phyloP scores from a whole-genome alignment of 1,139 yeast genomes.

The Insectozyma bohioensis region DNA sequence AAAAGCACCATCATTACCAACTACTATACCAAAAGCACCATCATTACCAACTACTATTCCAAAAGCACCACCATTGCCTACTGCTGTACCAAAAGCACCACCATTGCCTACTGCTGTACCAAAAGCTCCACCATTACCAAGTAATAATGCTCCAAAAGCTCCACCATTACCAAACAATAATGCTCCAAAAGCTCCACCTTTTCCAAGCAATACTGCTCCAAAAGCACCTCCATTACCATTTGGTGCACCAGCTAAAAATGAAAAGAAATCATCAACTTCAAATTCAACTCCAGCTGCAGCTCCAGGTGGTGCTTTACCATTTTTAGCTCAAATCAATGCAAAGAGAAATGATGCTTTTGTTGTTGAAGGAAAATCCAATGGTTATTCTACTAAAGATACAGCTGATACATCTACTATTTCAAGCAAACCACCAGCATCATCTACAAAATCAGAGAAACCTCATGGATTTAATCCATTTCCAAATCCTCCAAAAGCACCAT shows the following conservation, averaged over 20 bases:
- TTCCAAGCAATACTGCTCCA: constrained; percentile 14
- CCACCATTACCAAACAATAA: constrained; percentile 9
- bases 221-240: constrained; percentile 20
- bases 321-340: constrained; percentile 43
- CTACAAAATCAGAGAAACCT: constrained; percentile 17
- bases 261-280: constrained; percentile 5
- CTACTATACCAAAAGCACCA: constrained; percentile 16
- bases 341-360: constrained; percentile 37
- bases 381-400: constrained; percentile 17
- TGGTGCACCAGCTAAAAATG: constrained; percentile 9
- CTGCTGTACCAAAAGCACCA: constrained; percentile 17
- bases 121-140: constrained; percentile 14
- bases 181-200: constrained; percentile 16
- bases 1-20: constrained; percentile 16
- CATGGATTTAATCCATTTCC: constrained; percentile 11
- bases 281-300: constrained; percentile 14
- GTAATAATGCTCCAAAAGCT: constrained; percentile 8
- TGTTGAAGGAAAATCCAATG: constrained; percentile 28
- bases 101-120: constrained; percentile 19
- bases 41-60: constrained; percentile 15
- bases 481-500: constrained; percentile 11
- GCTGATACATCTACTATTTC: constrained; percentile 14
- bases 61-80: constrained; percentile 14
- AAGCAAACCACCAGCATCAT: constrained; percentile 13
- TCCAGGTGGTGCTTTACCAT: constrained; percentile 36